Evolutionary conservation across 116 monocot species (phyloP), one percentile per base, ranked within the genome.

Genomic region (Trichopus zeylanicus): DNA sequence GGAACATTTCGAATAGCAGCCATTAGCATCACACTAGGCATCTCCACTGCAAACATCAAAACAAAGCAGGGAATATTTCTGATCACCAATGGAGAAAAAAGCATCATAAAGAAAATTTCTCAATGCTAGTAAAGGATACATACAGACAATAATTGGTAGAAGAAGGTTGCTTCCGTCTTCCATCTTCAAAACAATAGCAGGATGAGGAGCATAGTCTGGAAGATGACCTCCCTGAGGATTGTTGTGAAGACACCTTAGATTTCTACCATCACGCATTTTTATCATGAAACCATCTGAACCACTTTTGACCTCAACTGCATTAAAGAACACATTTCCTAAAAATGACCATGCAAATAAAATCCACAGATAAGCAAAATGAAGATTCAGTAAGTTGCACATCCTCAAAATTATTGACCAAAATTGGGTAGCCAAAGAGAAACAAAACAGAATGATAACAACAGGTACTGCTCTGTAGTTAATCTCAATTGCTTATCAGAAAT

Each of bases 61-160:
- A n/a, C 42, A 42, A 15, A 42, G 42, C 42, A 42, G 42, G 13
- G 12, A 13, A 42, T 42, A 42, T 42, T 42, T 42, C 42, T n/a
- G n/a, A n/a, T 42, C 20, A 42, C 46, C 3, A 15, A 38, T 3
- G 19, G 8, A 24, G 18, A 13, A 42, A 39, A 0, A 3, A 53
- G 27, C 28, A 27, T 28, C 60, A 42, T 49, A 22, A 4, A 49
- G 7, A 6, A 24, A 35, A 19, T 16, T n/a, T 18, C 3, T 13
- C 42, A 13, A 42, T 42, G 7, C 42, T 15, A 46, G 19, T 47
- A 38, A 6, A 38, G 31, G 35, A 56, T 59, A 81, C 86, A 33
- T 94, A 94, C 94, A 73, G 49, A 94, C 94, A 59, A 89, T 85
- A 53, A 94, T 94, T 26, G 94, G 94, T 48, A 94, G 89, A 58